Evolutionary conservation across 1,139 yeast species (phyloP).

Genomic region (Casaregolazyma suthepensis): DNA sequence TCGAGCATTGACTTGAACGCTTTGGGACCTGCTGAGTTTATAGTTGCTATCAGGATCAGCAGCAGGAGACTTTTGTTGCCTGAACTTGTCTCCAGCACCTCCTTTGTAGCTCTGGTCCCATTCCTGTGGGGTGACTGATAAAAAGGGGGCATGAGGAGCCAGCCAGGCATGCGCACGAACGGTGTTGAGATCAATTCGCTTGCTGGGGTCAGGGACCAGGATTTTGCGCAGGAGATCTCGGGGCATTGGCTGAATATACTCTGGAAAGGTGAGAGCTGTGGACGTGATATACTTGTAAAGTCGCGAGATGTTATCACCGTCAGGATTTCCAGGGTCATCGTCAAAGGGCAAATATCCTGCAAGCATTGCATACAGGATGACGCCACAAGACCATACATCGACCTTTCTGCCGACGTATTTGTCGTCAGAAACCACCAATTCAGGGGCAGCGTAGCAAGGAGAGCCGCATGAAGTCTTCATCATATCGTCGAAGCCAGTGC

Average conservation of each 20-base stretch:
- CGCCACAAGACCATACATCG: slow-evolving; percentile 96
- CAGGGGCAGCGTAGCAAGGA: slow-evolving; percentile 98
- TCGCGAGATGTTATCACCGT: slow-evolving; percentile 88
- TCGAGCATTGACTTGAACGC: slow-evolving; percentile 22
- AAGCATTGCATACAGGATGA: slow-evolving; percentile 90
- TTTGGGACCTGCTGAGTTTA: slow-evolving; percentile 20
- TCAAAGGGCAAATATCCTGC: slow-evolving; percentile 98
- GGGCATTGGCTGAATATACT: slow-evolving; percentile 84
- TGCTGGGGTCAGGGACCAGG: slow-evolving; percentile 78
- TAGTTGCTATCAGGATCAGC: slow-evolving; percentile 7
- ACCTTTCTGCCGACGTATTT: slow-evolving; percentile 93
- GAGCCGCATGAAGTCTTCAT: slow-evolving; percentile 98
- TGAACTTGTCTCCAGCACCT: slow-evolving; percentile 11
- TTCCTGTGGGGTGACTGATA: slow-evolving; percentile 78
- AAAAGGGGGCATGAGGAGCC: slow-evolving; percentile 68
- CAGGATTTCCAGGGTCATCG: slow-evolving; percentile 95
- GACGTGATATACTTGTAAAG: slow-evolving; percentile 86
- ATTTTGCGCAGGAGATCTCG: slow-evolving; percentile 84
- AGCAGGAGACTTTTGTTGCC: slow-evolving; percentile 8
- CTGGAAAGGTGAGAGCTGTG: slow-evolving; percentile 92
- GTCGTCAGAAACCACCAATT: slow-evolving; percentile 77
- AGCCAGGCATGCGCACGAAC: slow-evolving; percentile 86
- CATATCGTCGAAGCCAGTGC: slow-evolving; percentile 43
- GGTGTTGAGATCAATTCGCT: slow-evolving; percentile 61
- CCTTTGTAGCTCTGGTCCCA: slow-evolving; percentile 54